phyloP scores from a whole-genome alignment of 805 yeast species.

The Vanderwaltozyma yarrowii region DNA sequence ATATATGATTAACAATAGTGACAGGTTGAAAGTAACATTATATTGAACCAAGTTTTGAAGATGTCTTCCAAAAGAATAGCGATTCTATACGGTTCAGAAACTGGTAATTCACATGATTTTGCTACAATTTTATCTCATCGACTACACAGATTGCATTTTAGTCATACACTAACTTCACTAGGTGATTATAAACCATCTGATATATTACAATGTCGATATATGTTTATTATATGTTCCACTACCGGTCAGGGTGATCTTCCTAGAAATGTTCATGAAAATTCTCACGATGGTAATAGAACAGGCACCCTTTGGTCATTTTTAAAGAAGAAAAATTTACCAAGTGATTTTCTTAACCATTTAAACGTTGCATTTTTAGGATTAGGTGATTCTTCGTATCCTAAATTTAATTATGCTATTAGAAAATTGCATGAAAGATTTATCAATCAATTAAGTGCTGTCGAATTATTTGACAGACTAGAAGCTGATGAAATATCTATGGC shows the following conservation, averaged over 20 bases:
- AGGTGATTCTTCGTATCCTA: conserved; percentile 88
- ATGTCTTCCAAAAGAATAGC: conserved; percentile 32
- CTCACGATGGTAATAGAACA: conserved; percentile 8
- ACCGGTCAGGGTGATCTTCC: conserved; percentile 96
- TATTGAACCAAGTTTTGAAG: too few relatives aligned
- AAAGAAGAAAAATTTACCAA: conserved; percentile 54
- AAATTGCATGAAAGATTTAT: conserved; percentile 67
- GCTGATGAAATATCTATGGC: conserved; percentile 79
- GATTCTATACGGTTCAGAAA: conserved; percentile 81
- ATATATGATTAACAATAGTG: too few relatives aligned
- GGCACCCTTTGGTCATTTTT: conserved; percentile 58
- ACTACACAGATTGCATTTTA: conserved; percentile 44
- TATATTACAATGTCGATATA: conserved; percentile 38
- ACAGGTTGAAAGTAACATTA: too few relatives aligned
- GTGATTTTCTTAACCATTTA: conserved; percentile 49
- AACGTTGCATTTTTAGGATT: conserved; percentile 71
- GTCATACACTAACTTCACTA: conserved; percentile 39
- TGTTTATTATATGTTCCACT: conserved; percentile 58
- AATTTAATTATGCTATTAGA: conserved; percentile 78
- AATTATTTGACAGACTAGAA: conserved; percentile 66
- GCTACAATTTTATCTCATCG: conserved; percentile 53
- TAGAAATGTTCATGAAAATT: conserved; percentile 45
- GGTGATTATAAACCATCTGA: conserved; percentile 51
- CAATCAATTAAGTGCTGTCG: conserved; percentile 70
- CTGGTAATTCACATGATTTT: conserved; percentile 83